These are phyloP conservation scores for Metarhizium sp. DNA, from an alignment of 2,329 filamentous ascomycete genomes.

Conservation along the genomic window DNA sequence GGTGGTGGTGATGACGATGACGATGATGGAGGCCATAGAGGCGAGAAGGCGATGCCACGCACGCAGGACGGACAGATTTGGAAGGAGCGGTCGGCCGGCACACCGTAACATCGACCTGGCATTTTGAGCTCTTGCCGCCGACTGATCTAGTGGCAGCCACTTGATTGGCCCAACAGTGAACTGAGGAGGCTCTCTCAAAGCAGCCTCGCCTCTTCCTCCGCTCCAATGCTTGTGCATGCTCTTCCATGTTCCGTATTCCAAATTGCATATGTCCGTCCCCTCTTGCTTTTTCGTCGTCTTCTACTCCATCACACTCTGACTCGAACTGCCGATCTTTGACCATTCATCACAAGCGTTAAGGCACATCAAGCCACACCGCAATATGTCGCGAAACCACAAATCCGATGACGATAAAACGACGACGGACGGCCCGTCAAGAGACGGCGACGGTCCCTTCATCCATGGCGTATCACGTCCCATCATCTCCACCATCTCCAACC, in stretches of 20 bases:
- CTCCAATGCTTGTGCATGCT: neutral
- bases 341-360: neutral
- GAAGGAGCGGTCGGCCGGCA: neutral
- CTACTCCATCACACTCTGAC: neutral
- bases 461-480: neutral
- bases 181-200: too few relatives aligned
- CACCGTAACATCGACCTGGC: neutral
- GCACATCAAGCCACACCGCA: neutral
- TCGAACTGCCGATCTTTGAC: neutral
- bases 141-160: neutral
- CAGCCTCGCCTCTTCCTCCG: too few relatives aligned
- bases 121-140: neutral
- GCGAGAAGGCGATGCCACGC: neutral
- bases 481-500: neutral
- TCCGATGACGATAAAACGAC: neutral
- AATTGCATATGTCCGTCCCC: neutral
- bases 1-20: neutral
- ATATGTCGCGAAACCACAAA: neutral
- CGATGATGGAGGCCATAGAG: neutral
- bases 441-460: neutral
- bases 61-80: neutral
- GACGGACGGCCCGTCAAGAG: too few relatives aligned
- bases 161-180: too few relatives aligned
- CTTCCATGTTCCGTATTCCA: neutral
- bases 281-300: neutral